Base-by-base conservation (phyloP, 2,329 filamentous ascomycete species). In the Magnaporthiopsis poae region DNA sequence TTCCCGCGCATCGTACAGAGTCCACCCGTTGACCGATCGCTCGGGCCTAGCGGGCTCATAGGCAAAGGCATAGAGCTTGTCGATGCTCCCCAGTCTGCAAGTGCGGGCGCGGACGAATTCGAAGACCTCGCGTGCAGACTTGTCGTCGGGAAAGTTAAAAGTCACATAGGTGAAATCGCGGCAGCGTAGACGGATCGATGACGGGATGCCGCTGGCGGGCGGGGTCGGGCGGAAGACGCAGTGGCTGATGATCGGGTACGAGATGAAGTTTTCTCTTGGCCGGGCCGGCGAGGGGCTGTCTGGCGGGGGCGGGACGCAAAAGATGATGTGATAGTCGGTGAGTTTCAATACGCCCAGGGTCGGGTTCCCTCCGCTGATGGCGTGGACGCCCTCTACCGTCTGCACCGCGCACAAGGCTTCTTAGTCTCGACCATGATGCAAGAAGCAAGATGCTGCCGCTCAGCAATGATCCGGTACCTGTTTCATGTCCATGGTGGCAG, bases 131-230 rank as follows among this genome's bases (percentile, higher is more conserved):
- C 90, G 87, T 11, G 92, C 94, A 70, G 87, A 82, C 66, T 83
- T 83, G 72, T 93, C 89, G 67, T 89, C 86, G 27, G 80, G 74
- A 75, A 99, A 96, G 77, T 93, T 92, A 78, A 99, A 93, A 69
- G 91, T 93, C 68, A 96, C 88, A 77, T 93, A 96, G 63, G 87
- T 94, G 76, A 99, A 98, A 80, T 99, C 95, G 67, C 94, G 90
- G 75, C 93, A 92, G 65, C 92, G 88, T 5, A 99, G 80, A 65
- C 94, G 89, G 74, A 99, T 92, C 3, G 91, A 90, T 7, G 93
- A 92, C 39, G 87, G 84, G 68, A 92, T 85, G 64, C 87, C 85
- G 67, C 90, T 89, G 15, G 83, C 81, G 8, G 86, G 82, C 25
- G 90, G 88, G 62, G 88, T 87, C 35, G 92, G 90, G 68, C 91